Evolutionary conservation across 1,284 basidiomycete genomes (phyloP).

Genomic region (Tilletia walkeri): DNA sequence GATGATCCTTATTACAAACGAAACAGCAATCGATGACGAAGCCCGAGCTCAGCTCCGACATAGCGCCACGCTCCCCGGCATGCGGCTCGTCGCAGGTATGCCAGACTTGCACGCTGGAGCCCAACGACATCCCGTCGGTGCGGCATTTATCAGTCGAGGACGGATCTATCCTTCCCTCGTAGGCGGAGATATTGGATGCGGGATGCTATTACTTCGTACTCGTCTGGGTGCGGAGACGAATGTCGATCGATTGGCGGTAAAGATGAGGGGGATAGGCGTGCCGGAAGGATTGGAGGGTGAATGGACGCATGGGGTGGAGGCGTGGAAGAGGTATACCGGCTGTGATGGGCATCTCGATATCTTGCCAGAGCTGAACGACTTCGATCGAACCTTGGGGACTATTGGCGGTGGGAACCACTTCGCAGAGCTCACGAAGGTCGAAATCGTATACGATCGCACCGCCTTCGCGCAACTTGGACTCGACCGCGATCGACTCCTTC

Average conservation of each 20-base stretch:
- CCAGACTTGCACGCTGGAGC: conserved; percentile 3
- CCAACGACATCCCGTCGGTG: background rate
- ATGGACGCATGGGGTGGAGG: background rate
- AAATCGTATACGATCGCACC: background rate
- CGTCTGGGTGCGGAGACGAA: background rate
- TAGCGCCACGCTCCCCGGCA: background rate
- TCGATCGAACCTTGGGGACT: background rate
- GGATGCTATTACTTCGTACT: background rate
- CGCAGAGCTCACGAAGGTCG: background rate
- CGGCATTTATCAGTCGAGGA: conserved; percentile 3
- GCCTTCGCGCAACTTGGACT: background rate
- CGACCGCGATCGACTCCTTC: background rate
- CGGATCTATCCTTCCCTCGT: background rate
- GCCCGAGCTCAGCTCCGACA: background rate
- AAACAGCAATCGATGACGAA: background rate
- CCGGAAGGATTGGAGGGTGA: background rate
- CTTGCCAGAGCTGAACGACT: background rate
- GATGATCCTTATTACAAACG: background rate
- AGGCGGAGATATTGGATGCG: conserved; percentile 1
- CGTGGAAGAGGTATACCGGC: background rate
- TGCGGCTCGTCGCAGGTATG: background rate
- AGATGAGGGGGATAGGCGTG: background rate
- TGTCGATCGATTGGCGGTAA: background rate
- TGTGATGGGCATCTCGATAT: no score
- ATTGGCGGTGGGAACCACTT: conserved; percentile 4